phyloP scores from a whole-genome alignment of 2,329 filamentous ascomycete genomes.

The Cucurbitaria berberidis region DNA sequence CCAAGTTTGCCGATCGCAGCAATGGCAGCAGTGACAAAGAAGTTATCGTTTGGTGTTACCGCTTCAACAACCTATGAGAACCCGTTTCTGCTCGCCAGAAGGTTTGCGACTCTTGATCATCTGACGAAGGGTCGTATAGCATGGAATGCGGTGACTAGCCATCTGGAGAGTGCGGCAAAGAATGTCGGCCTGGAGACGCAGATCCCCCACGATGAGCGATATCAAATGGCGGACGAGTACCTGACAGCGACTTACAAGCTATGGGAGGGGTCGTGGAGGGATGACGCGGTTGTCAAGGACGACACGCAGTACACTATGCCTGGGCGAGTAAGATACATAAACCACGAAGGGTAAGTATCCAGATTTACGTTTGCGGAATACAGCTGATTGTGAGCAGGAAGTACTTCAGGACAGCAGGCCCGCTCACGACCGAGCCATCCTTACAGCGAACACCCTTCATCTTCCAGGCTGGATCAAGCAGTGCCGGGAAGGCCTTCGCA shows the following conservation, averaged over 20 bases:
- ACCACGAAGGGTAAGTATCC: constrained; percentile 59
- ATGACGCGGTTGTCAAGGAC: constrained; percentile 67
- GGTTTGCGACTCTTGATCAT: constrained; percentile 69
- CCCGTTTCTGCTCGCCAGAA: constrained; percentile 67
- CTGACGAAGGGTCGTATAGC: constrained; percentile 62
- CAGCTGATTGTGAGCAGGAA: constrained; percentile 50
- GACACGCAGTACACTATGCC: constrained; percentile 63
- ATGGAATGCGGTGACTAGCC: constrained; percentile 65
- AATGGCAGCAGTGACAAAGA: constrained; percentile 70
- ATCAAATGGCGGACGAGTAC: constrained; percentile 71
- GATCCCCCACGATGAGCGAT: constrained; percentile 67
- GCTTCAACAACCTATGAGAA: constrained; percentile 70
- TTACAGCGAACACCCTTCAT: constrained; percentile 71
- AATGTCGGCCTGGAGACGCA: constrained; percentile 64
- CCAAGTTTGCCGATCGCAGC: constrained; percentile 54
- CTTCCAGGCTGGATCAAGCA: constrained; percentile 70
- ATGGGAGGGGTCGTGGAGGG: constrained; percentile 68
- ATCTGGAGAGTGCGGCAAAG: constrained; percentile 67
- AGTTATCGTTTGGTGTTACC: constrained; percentile 68
- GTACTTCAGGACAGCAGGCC: constrained; percentile 68
- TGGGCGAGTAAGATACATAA: constrained; percentile 64
- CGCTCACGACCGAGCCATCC: constrained; percentile 68
- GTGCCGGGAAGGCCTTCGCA: constrained; percentile 68
- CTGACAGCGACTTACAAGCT: constrained; percentile 71
- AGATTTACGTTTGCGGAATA: not conserved